Evolutionary conservation across 2,329 filamentous ascomycete species (phyloP), one percentile per base, ranked within the genome.

Genomic region (Arachnomyces sp.): DNA sequence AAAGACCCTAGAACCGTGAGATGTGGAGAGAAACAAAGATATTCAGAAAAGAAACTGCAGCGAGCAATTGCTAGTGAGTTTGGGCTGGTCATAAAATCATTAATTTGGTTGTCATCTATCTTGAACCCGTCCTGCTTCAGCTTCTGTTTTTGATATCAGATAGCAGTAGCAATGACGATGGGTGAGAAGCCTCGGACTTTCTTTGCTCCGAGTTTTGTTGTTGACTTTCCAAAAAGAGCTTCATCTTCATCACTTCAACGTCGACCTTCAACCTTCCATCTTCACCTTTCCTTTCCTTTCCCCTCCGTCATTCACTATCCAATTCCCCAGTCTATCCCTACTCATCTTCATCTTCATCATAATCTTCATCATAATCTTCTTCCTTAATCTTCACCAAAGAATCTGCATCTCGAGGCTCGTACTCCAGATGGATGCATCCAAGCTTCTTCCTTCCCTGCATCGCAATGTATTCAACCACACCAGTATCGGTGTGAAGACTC

Each of bases 1-100:
- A 32, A 29, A 31, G 18, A 18, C 8, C 13, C 17, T 33, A 25
- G 5, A 25, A 25, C 9, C 20, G 9, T 9, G 20, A 25, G 20
- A 9, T 5, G 53, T 59, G 47, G 47, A 57, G 38, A 47, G 38
- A 40, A 48, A 50, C 40, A 46, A 49, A 38, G 42, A 43, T 28
- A 14, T 34, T 20, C 34, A 33, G 30, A 36, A 39, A 42, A 25
- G 37, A 36, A 37, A 28, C 32, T 31, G 16, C 16, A 38, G 40
- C 12, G 7, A n/a, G 13, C 31, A 34, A 32, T 14, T n/a, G 16
- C 5, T 25, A 25, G 20, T 25, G 20, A 25, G 9, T 25, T 5
- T 25, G 9, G 20, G 9, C 5, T 5, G 20, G 20, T 25, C 20
- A 25, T 25, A 25, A 25, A 25, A 9, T 25, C 20, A 25, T 25